These are phyloP conservation scores for Recurvomyces mirabilis DNA, from an alignment of 495 filamentous ascomycete genomes.

Conservation along the genomic window DNA sequence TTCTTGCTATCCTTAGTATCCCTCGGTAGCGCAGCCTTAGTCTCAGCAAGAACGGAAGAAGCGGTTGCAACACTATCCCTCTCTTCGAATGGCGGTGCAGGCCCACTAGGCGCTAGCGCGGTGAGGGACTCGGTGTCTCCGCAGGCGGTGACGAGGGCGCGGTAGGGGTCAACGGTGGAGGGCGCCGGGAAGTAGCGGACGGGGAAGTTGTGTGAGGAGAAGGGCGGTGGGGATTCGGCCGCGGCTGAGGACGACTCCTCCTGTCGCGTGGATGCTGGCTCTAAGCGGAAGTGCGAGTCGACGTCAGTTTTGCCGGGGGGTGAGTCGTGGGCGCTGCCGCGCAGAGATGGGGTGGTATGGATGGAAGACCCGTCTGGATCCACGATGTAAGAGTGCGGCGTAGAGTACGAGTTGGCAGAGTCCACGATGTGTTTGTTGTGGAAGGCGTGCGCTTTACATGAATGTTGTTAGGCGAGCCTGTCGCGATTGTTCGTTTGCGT, in stretches of 20 bases:
- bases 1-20: conserved; percentile 68
- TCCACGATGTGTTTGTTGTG: too few species aligned
- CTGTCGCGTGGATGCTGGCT: conserved; percentile 36
- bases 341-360: conserved; percentile 21
- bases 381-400: conserved; percentile 3
- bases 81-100: conserved; percentile 28
- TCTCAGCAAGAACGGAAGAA: conserved; percentile 48
- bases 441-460: background rate
- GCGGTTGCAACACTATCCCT: conserved; percentile 30
- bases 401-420: background rate
- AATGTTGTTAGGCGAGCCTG: background rate
- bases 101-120: conserved; percentile 40
- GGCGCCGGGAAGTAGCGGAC: conserved; percentile 32
- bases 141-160: conserved; percentile 41
- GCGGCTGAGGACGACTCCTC: conserved; percentile 52
- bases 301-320: conserved; percentile 16
- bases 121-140: conserved; percentile 36
- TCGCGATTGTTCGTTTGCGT: too few species aligned
- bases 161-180: conserved; percentile 38
- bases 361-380: conserved; percentile 18
- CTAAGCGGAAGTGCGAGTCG: conserved; percentile 44
- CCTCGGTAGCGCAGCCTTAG: conserved; percentile 67
- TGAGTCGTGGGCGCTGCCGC: conserved; percentile 14
- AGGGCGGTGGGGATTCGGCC: conserved; percentile 47
- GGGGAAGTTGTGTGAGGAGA: conserved; percentile 51